Evolutionary conservation across 768 basidiomycete genomes (phyloP).

Genomic region (Lentinula lateritia): DNA sequence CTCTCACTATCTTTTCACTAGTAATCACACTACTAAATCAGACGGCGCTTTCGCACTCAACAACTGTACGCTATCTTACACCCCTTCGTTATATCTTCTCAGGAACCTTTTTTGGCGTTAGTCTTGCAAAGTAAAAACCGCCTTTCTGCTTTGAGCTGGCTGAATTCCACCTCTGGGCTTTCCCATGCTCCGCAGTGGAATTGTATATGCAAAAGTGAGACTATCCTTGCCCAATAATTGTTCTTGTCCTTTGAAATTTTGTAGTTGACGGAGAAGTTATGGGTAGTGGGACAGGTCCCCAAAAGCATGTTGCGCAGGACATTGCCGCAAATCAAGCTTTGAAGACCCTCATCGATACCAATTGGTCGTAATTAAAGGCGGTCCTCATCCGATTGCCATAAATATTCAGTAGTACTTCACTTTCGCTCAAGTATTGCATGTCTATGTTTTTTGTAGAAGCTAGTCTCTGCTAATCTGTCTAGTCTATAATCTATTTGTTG

Average conservation of each 20-base stretch:
- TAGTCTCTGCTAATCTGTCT: not conserved
- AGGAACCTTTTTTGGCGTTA: constrained; percentile 15
- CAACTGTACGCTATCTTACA: constrained; percentile 28
- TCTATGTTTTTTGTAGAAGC: not conserved
- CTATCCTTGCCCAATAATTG: constrained; percentile 6
- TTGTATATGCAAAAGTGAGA: constrained; percentile 52
- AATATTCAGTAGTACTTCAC: not conserved
- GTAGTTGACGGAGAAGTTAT: constrained; percentile 47
- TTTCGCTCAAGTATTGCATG: not conserved
- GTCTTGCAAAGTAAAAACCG: constrained; percentile 48
- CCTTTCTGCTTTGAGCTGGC: constrained; percentile 47
- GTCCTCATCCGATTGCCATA: not conserved
- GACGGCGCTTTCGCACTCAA: constrained; percentile 32
- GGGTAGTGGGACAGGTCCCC: constrained; percentile 43
- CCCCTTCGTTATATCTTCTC: not conserved
- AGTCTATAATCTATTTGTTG: not conserved
- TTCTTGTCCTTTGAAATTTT: constrained; percentile 5
- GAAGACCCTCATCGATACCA: constrained; percentile 22
- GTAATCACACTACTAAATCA: not conserved
- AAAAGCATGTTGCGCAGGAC: constrained; percentile 46
- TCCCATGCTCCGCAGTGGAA: constrained; percentile 49
- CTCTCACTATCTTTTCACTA: not conserved
- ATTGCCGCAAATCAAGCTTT: constrained; percentile 43
- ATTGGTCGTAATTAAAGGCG: not conserved
- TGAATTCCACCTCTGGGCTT: constrained; percentile 38